These are phyloP conservation scores for Dalechampia spathulata DNA, from an alignment of 441 rosid species.

Conservation along the genomic window DNA sequence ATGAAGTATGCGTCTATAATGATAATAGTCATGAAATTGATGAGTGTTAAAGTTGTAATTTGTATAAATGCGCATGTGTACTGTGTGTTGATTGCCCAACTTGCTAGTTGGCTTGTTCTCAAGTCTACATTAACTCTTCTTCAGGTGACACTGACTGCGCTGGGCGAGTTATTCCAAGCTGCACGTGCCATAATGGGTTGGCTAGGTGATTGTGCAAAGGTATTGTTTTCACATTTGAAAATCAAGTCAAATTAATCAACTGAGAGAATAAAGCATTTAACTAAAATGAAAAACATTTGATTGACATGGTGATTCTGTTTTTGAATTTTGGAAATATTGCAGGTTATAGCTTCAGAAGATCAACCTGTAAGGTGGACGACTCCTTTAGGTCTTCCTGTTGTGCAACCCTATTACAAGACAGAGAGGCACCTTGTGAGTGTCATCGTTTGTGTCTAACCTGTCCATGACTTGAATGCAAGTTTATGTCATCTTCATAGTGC, in stretches of 20 bases:
- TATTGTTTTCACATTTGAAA: constrained; percentile 12
- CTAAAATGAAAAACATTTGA: not conserved
- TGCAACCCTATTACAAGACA: constrained; percentile 83
- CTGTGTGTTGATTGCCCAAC: too few species aligned
- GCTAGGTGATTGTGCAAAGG: constrained; percentile 98
- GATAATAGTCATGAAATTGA: too few species aligned
- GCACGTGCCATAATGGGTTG: constrained; percentile 93
- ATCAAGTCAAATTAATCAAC: constrained; percentile 3
- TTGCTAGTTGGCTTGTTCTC: constrained; percentile 2
- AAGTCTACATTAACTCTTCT: constrained; percentile 9
- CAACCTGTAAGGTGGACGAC: constrained; percentile 91
- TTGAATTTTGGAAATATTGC: constrained; percentile 15
- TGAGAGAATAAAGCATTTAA: too few species aligned
- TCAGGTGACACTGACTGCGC: constrained; percentile 90
- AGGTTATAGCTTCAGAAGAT: constrained; percentile 81
- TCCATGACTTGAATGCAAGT: not conserved
- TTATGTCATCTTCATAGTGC: not conserved
- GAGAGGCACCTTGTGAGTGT: constrained; percentile 72
- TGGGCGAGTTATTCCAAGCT: constrained; percentile 87
- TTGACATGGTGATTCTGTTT: constrained; percentile 7
- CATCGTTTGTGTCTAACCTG: constrained; percentile 1
- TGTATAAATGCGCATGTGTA: not conserved
- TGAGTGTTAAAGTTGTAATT: too few species aligned
- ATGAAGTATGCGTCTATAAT: too few species aligned
- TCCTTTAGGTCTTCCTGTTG: constrained; percentile 96